Evolutionary conservation across 805 yeast genomes (phyloP).

Genomic region (Torulaspora gathmanii): DNA sequence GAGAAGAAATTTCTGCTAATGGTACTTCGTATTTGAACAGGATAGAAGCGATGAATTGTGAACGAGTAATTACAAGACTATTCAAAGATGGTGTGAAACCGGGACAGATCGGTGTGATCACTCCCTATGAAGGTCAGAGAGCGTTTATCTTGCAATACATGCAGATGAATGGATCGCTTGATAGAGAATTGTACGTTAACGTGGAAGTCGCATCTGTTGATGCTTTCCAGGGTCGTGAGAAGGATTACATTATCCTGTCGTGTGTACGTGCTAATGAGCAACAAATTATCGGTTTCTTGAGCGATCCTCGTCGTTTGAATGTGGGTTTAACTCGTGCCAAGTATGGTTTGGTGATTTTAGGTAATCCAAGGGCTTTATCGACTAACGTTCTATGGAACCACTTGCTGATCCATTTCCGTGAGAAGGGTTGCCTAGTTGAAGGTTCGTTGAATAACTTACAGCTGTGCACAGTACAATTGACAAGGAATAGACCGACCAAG

Average conservation of each 20-base stretch:
- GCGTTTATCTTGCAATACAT: constrained; percentile 75
- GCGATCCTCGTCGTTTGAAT: constrained; percentile 80
- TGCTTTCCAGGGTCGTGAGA: constrained; percentile 98
- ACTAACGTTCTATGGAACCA: constrained; percentile 74
- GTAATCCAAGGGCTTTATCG: constrained; percentile 76
- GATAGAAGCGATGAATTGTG: constrained; percentile 86
- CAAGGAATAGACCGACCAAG: constrained; percentile 29
- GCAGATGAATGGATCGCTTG: constrained; percentile 65
- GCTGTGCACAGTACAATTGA: constrained; percentile 57
- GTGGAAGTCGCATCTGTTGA: constrained; percentile 95
- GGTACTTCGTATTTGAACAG: constrained; percentile 83
- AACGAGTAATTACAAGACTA: constrained; percentile 64
- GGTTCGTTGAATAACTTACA: constrained; percentile 80
- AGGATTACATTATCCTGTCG: constrained; percentile 86
- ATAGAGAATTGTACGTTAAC: constrained; percentile 57
- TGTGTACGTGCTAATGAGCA: constrained; percentile 86
- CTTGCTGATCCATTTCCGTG: constrained; percentile 70
- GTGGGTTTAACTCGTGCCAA: constrained; percentile 88
- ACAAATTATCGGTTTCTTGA: constrained; percentile 74
- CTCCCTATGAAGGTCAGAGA: constrained; percentile 94
- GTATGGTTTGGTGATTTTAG: constrained; percentile 73
- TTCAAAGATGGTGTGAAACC: constrained; percentile 76
- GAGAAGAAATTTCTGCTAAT: constrained; percentile 77
- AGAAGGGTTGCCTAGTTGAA: constrained; percentile 82
- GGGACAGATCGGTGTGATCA: constrained; percentile 81